Evolutionary conservation across 345 rosid species (phyloP), one percentile per base, ranked within the genome.

Genomic region (Eucalyptus tenuipes): DNA sequence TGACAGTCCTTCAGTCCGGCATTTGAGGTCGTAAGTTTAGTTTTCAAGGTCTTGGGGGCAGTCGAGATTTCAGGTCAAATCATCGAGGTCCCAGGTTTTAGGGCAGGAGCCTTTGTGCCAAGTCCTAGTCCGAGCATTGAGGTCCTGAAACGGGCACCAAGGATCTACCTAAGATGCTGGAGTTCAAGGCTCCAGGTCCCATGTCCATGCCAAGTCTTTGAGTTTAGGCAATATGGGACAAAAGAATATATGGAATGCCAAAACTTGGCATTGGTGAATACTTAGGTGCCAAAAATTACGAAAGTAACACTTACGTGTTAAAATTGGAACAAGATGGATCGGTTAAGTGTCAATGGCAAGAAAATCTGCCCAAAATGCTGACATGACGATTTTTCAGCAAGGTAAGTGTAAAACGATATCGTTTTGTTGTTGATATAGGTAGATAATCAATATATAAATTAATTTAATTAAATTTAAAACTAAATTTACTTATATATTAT

Each of bases 331-430:
- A 52, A 52, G 17, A 17, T 7, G 0, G 0, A 50, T 7, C 1
- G 3, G 0, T 18, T 52, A 7, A 52, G 2, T 52, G 9, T 0
- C 1, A 52, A 18, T 0, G 0, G 1, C 1, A 0, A 52, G 0
- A 18, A 52, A 18, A 1, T 52, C 0, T 52, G 0, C 0, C 10
- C 0, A 52, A 52, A 52, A 52, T 18, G 0, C 0, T 7, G 0
- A 18, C 2, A 1, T 18, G 4, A 0, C 0, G 2, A 52, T 52
- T 52, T 52, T 52, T 0, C 0, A 0, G 1, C 0, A 0, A 18
- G 0, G 0, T 2, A 52, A 18, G 5, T 52, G 0, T 7, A 52
- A 7, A 52, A 52, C 0, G 2, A 52, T 2, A 7, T 18, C 1
- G 0, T 52, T 52, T 52, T 52, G 0, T 7, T 18, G 0, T 0